phyloP scores from a whole-genome alignment of 371 early-diverging fungal genomes.

The Lichtheimia ornata region DNA sequence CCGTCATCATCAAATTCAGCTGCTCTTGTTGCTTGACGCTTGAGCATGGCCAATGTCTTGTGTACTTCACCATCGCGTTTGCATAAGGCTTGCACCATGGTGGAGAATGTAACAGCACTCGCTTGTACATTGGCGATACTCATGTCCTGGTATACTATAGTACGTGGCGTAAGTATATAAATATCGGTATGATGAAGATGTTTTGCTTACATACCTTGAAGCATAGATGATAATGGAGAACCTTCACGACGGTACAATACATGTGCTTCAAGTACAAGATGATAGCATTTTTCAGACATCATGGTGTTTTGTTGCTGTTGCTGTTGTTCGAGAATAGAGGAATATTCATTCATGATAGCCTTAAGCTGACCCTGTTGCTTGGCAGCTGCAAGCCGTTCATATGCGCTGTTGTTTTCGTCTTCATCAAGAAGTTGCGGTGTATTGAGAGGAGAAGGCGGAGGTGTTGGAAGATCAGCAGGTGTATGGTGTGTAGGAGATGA shows the following conservation, averaged over 20 bases:
- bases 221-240: constrained; percentile 32
- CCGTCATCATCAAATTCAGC: constrained; percentile 5
- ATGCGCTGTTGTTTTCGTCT: background rate
- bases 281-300: constrained; percentile 39
- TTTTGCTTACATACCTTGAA: constrained; percentile 35
- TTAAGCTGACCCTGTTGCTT: constrained; percentile 39
- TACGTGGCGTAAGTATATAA: background rate
- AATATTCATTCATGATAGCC: constrained; percentile 30
- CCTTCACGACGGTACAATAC: constrained; percentile 37
- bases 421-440: constrained; percentile 7
- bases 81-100: constrained; percentile 38
- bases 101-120: constrained; percentile 28
- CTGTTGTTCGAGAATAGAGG: constrained; percentile 12
- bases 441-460: constrained; percentile 10
- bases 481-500: constrained; percentile 8
- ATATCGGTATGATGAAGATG: background rate
- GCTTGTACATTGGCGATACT: constrained; percentile 26
- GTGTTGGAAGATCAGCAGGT: constrained; percentile 6
- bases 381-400: constrained; percentile 23
- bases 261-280: constrained; percentile 45
- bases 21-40: constrained; percentile 35
- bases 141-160: constrained; percentile 48
- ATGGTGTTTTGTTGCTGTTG: constrained; percentile 30
- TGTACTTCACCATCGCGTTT: constrained; percentile 49
- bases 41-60: constrained; percentile 41